A percentile compares a stretch with the other conserved stretches of the same genome.
Evolutionary conservation across 148 eudicot species (phyloP).

Genomic region (Cornus controversa): DNA sequence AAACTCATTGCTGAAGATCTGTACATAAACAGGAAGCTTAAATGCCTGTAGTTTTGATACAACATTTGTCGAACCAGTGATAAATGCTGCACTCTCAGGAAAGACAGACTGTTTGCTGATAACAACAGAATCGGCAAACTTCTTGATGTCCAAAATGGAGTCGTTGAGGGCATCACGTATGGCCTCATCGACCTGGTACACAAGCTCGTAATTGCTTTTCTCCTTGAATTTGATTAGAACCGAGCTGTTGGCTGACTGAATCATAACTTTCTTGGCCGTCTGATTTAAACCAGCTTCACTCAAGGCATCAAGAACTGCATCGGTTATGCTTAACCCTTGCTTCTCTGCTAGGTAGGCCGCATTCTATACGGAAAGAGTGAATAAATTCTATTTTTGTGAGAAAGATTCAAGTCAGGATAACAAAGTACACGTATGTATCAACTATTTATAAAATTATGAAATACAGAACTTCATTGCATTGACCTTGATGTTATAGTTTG

Average conservation of each 20-base stretch:
- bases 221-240: conserved; percentile 63
- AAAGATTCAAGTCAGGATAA: neutral
- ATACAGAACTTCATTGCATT: too few relatives aligned
- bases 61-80: conserved; percentile 40
- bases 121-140: conserved; percentile 65
- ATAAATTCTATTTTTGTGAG: neutral
- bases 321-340: conserved; percentile 52
- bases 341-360: conserved; percentile 79
- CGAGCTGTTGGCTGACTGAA: conserved; percentile 64
- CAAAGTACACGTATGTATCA: neutral
- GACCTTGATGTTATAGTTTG: too few relatives aligned
- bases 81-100: conserved; percentile 35
- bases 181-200: conserved; percentile 55
- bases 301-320: conserved; percentile 59
- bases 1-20: conserved; percentile 62
- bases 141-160: conserved; percentile 57
- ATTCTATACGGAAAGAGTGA: conserved; percentile 41
- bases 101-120: conserved; percentile 59
- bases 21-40: conserved; percentile 62
- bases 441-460: neutral
- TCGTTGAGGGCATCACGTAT: conserved; percentile 50
- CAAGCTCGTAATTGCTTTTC: conserved; percentile 58
- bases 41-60: conserved; percentile 56
- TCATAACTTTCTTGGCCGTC: conserved; percentile 55
- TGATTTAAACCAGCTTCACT: conserved; percentile 41